Conservation (phyloP, 208 protist genomes). For the Acanthamoeba royreba region DNA sequence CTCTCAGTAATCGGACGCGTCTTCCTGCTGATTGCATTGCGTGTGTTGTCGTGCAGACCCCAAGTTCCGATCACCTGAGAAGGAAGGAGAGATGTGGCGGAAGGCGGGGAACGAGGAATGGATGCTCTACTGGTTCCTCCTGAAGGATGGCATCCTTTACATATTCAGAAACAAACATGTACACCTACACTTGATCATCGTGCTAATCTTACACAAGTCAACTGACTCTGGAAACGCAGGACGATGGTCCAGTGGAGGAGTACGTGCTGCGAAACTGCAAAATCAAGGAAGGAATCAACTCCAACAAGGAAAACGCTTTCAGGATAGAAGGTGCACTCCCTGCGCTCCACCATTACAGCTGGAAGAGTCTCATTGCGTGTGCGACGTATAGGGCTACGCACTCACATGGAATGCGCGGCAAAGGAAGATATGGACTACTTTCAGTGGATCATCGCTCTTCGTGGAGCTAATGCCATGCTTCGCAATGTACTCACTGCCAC, state of each 20-base stretch:
- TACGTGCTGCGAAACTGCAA: neutral
- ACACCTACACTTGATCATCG: neutral
- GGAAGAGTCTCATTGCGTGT: neutral
- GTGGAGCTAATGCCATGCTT: constrained; percentile 19
- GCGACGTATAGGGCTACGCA: neutral
- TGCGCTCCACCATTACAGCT: neutral
- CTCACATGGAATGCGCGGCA: neutral
- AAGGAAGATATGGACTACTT: constrained; percentile 47
- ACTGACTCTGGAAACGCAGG: neutral
- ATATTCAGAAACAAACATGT: neutral
- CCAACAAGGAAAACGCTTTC: neutral
- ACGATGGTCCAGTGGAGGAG: neutral
- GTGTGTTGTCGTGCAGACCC: neutral
- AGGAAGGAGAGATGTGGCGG: constrained; percentile 8
- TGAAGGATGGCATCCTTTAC: neutral
- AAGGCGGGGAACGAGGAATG: neutral
- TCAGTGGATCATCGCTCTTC: constrained; percentile 38
- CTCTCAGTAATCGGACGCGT: neutral
- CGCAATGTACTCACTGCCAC: neutral
- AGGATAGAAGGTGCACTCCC: neutral
- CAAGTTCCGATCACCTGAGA: neutral
- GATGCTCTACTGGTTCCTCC: neutral
- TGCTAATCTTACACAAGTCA: neutral
- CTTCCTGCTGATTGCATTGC: no score
- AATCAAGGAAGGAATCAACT: neutral